A percentile compares a stretch with the other conserved stretches of the same genome.
Conservation (phyloP, 1,139 yeast genomes). For the Candida smagusa region DNA sequence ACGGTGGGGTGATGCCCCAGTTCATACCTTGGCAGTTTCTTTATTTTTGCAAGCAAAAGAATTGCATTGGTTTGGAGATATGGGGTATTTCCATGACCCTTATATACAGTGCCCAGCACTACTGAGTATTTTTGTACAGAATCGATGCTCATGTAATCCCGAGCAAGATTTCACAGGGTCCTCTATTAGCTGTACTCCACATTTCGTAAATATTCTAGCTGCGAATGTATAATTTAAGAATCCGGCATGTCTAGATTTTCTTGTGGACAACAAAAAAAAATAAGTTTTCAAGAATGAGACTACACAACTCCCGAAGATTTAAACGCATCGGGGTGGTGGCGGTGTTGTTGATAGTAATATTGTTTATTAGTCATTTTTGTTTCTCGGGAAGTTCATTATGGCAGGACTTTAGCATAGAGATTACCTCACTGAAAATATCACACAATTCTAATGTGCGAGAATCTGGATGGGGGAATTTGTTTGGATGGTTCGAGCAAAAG, state of each 20-base stretch:
- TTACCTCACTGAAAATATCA: conserved; percentile 4
- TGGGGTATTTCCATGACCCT: conserved; percentile 37
- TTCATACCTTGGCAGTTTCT: conserved; percentile 31
- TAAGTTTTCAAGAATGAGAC: neutral
- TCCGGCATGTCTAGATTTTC: neutral
- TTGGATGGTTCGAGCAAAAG: conserved; percentile 9
- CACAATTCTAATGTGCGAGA: conserved; percentile 1
- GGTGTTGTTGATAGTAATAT: neutral
- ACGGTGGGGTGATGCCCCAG: conserved; percentile 44
- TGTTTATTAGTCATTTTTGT: conserved; percentile 4
- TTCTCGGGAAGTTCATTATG: conserved; percentile 3
- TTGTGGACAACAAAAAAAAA: neutral
- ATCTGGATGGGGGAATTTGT: neutral
- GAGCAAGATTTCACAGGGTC: conserved; percentile 25
- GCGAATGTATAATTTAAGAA: neutral
- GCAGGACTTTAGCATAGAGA: conserved; percentile 5
- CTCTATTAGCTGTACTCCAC: conserved; percentile 31
- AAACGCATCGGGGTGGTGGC: conserved; percentile 5
- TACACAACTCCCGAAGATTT: conserved; percentile 3
- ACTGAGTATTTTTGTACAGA: conserved; percentile 11
- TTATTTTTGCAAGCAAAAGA: conserved; percentile 21
- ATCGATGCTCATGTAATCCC: conserved; percentile 32
- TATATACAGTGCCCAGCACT: conserved; percentile 33
- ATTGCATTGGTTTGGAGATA: conserved; percentile 29
- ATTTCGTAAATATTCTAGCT: conserved; percentile 15